These are phyloP conservation scores for Cladobotryum mycophilum DNA, from an alignment of 2,329 filamentous ascomycete genomes.

Conservation along the genomic window DNA sequence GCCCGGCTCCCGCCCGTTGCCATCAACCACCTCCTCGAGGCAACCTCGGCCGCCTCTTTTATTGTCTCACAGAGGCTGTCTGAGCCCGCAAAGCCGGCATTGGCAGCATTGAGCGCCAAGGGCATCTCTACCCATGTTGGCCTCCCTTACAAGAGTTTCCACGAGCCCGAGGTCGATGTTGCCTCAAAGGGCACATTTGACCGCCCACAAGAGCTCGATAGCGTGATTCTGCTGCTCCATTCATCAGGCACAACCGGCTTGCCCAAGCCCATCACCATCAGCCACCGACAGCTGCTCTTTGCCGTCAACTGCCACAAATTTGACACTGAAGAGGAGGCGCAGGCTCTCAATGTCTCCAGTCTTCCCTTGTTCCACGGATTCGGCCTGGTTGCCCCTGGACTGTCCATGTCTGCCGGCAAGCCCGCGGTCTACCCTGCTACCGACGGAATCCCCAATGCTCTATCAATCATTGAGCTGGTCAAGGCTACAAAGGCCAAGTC, in stretches of 20 bases:
- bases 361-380: conserved; percentile 31
- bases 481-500: conserved; percentile 17
- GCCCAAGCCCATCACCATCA: conserved; percentile 28
- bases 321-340: conserved; percentile 12
- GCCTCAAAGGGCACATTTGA: conserved; percentile 11
- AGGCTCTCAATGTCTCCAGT: conserved; percentile 25
- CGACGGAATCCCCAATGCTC: conserved; percentile 19
- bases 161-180: conserved; percentile 9
- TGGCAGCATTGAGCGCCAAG: conserved; percentile 12
- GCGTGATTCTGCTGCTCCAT: conserved; percentile 24
- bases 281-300: conserved; percentile 23
- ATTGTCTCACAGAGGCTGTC: conserved; percentile 16
- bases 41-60: conserved; percentile 13
- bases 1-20: conserved; percentile 14
- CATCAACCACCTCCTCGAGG: conserved; percentile 15
- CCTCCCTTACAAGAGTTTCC: conserved; percentile 10
- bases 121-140: conserved; percentile 14
- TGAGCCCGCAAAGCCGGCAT: conserved; percentile 11
- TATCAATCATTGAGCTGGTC: conserved; percentile 20
- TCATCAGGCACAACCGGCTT: conserved; percentile 30
- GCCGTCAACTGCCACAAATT: conserved; percentile 25
- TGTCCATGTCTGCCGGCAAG: conserved; percentile 24
- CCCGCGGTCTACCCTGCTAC: conserved; percentile 22
- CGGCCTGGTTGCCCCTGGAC: conserved; percentile 25
- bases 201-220: conserved; percentile 12